Evolutionary conservation across 2,329 filamentous ascomycete species (phyloP), one percentile per base, ranked within the genome.

Genomic region (Ophiocordyceps camponoti-leonardi): DNA sequence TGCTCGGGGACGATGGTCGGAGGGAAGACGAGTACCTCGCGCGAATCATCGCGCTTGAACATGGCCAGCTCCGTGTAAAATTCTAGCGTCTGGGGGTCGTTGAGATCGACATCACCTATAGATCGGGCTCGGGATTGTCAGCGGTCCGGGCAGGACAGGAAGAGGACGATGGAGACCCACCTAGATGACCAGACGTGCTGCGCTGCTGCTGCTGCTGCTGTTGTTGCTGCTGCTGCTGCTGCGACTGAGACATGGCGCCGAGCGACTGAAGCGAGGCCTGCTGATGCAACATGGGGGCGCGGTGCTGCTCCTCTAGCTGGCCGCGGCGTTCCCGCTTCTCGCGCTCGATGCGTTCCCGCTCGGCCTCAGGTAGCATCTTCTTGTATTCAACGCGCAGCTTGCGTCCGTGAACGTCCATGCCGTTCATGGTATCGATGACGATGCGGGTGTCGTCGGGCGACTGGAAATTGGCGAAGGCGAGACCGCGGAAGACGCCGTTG

Each of bases 341-440:
- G 6, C 92, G 77, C 63, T 98, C 92, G 53, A 98, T 96, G 39
- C 92, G 78, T 64, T 98, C 92, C 45, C 92, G 78, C 64, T 96
- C 92, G 30, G 88, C 86, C 52, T 93, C 77, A 1, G 92, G 92
- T 6, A 98, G 75, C 92, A 98, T 96, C 68, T 96, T 96, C 73
- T 98, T 98, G 69, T 96, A 98, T 64, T 98, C 92, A 23, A 98
- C 92, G 43, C 92, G 77, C 53, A 98, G 68, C 67, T 96, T 96
- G 49, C 92, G 77, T 42, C 92, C 92, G 59, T 94, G 87, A 10
- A 98, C 77, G 58, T 96, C 92, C 62, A 95, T 83, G 54, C 94
- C 87, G 59, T 98, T 98, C 73, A 98, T 83, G 45, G 82, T 75
- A 48, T 94, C 83, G 50, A 98, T 98, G 44, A 96, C 92, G 44